A percentile compares a stretch with the other conserved stretches of the same genome.
These are phyloP conservation scores for Xylaria sp. DNA, from an alignment of 2,329 filamentous ascomycete species.

Conservation along the genomic window DNA sequence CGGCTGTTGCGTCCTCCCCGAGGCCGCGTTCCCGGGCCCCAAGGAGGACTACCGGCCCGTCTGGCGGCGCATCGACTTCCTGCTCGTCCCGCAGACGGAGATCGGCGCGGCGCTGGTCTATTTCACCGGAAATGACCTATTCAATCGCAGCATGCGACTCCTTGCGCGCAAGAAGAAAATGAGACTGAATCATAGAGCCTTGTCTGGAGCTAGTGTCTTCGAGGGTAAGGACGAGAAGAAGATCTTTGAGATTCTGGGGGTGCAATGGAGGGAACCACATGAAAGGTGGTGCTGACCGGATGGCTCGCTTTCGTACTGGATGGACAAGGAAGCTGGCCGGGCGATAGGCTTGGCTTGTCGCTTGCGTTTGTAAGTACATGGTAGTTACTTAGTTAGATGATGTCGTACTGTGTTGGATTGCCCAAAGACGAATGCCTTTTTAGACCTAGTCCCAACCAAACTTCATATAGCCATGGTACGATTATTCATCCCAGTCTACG, in stretches of 20 bases:
- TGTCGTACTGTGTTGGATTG: background rate
- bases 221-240: slow-evolving; percentile 79
- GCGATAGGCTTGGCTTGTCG: background rate
- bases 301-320: background rate
- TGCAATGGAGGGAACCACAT: slow-evolving; percentile 83
- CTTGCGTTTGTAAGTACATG: too few species aligned
- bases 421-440: slow-evolving; percentile 1
- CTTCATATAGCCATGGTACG: background rate
- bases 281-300: slow-evolving; percentile 74
- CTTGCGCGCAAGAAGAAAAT: slow-evolving; percentile 83
- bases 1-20: slow-evolving; percentile 79
- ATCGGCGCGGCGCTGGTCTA: slow-evolving; percentile 90
- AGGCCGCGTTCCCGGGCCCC: slow-evolving; percentile 43
- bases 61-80: slow-evolving; percentile 86
- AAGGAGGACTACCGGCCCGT: slow-evolving; percentile 51
- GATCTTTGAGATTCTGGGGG: slow-evolving; percentile 84
- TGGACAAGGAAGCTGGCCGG: background rate
- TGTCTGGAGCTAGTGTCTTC: slow-evolving; percentile 77
- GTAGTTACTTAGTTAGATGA: too few species aligned
- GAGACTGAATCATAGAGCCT: slow-evolving; percentile 83
- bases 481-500: background rate
- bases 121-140: slow-evolving; percentile 95
- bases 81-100: slow-evolving; percentile 82
- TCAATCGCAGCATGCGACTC: slow-evolving; percentile 86
- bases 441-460: background rate